phyloP scores from a whole-genome alignment of 2,329 filamentous ascomycete genomes.

The Penicillium janthinellum region DNA sequence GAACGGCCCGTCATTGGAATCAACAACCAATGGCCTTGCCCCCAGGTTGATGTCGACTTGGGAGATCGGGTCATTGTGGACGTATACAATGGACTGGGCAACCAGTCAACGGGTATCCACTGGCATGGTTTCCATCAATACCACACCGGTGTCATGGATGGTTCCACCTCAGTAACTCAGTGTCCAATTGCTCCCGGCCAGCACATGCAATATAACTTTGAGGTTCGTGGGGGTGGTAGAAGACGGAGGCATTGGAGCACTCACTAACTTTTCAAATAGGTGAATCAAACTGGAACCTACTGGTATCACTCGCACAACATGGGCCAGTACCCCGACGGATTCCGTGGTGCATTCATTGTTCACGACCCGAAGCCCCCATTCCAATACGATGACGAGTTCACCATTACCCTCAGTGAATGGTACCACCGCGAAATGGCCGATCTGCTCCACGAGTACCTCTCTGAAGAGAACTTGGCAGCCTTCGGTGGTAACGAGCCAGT shows the following conservation, averaged over 20 bases:
- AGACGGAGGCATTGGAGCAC: background rate
- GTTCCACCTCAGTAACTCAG: slow-evolving; percentile 65
- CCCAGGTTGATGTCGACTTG: slow-evolving; percentile 50
- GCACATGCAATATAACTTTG: slow-evolving; percentile 70
- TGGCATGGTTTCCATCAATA: slow-evolving; percentile 75
- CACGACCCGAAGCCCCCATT: slow-evolving; percentile 65
- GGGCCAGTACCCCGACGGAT: slow-evolving; percentile 71
- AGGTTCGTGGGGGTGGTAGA: slow-evolving; percentile 35
- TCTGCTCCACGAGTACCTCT: slow-evolving; percentile 50
- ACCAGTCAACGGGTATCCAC: slow-evolving; percentile 44
- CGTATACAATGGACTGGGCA: slow-evolving; percentile 43
- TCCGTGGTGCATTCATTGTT: slow-evolving; percentile 65
- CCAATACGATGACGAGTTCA: slow-evolving; percentile 64
- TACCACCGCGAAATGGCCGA: slow-evolving; percentile 63
- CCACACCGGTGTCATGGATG: slow-evolving; percentile 71
- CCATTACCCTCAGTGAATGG: slow-evolving; percentile 70
- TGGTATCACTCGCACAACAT: slow-evolving; percentile 75
- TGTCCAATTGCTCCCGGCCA: slow-evolving; percentile 66
- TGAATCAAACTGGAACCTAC: slow-evolving; percentile 70
- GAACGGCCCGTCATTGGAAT: slow-evolving; percentile 71
- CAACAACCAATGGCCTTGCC: slow-evolving; percentile 75
- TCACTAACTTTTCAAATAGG: slow-evolving; percentile 35
- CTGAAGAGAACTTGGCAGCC: slow-evolving; percentile 47
- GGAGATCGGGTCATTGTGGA: slow-evolving; percentile 44
- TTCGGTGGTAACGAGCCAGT: slow-evolving; percentile 63